Evolutionary conservation across 768 basidiomycete species (phyloP).

Genomic region (Chalciporus pseudorubinellus): DNA sequence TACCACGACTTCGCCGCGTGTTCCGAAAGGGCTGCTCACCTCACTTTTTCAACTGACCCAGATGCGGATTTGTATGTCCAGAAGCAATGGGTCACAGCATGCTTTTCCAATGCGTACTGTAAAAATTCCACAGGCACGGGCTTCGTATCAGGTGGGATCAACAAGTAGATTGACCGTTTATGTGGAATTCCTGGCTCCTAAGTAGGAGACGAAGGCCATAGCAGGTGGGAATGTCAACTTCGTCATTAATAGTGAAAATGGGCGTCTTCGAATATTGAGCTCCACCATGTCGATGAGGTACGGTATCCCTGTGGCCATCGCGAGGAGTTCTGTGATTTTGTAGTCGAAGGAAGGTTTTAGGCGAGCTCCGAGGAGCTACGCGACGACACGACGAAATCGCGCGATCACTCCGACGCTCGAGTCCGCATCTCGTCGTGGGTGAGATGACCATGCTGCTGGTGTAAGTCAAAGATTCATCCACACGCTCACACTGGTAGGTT

Average conservation of each 20-base stretch:
- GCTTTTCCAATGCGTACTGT: conserved; percentile 23
- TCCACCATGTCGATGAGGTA: neutral
- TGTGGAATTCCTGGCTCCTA: neutral
- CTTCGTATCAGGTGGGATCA: conserved; percentile 4
- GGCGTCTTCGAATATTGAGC: too few species aligned
- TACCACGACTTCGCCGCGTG: conserved; percentile 33
- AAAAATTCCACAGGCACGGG: conserved; percentile 3
- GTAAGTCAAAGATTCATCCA: too few species aligned
- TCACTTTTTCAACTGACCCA: conserved; percentile 21
- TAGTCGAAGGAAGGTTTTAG: too few species aligned
- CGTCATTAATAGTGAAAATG: conserved; percentile 16
- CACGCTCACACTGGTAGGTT: too few species aligned
- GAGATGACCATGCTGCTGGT: too few species aligned
- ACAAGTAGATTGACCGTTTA: neutral
- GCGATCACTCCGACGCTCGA: too few species aligned
- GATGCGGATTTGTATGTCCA: conserved; percentile 22
- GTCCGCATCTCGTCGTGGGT: too few species aligned
- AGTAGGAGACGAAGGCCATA: neutral
- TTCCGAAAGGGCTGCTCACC: conserved; percentile 26
- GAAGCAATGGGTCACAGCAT: conserved; percentile 22
- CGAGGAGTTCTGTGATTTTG: too few species aligned
- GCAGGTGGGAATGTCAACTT: conserved; percentile 29
- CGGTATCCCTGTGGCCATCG: too few species aligned
- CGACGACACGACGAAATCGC: too few species aligned
- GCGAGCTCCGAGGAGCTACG: too few species aligned